These are phyloP conservation scores for Ceratocystis huliohia DNA, from an alignment of 2,329 filamentous ascomycete species.

Conservation along the genomic window DNA sequence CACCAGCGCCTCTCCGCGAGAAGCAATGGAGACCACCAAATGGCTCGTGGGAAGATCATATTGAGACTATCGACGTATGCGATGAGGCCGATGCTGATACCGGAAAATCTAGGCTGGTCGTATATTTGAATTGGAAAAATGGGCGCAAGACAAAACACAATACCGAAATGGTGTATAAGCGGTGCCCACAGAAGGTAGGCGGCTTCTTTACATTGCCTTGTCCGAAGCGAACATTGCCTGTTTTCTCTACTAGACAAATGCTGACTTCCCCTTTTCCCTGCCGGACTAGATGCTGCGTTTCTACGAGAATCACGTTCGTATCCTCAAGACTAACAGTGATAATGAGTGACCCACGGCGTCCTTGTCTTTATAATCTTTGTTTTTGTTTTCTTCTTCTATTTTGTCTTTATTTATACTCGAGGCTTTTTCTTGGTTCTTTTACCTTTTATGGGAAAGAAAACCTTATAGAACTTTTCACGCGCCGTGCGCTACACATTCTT, in stretches of 20 bases:
- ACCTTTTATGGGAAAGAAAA: no score
- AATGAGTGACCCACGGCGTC: not conserved
- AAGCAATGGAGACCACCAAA: constrained; percentile 50
- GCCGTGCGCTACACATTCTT: no score
- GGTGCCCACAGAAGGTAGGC: constrained; percentile 63
- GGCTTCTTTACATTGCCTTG: not conserved
- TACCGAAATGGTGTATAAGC: constrained; percentile 54
- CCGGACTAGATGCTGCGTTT: constrained; percentile 42
- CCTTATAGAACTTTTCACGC: no score
- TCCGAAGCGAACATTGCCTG: not conserved
- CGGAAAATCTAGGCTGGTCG: constrained; percentile 37
- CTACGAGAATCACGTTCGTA: constrained; percentile 46
- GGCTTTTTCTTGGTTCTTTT: no score
- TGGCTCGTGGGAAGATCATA: constrained; percentile 65
- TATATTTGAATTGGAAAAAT: constrained; percentile 62
- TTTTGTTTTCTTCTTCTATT: no score
- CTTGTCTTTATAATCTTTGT: no score
- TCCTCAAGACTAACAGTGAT: constrained; percentile 29
- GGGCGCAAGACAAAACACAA: constrained; percentile 62
- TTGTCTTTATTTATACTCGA: no score
- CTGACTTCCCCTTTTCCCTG: not conserved
- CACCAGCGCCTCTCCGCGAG: constrained; percentile 26
- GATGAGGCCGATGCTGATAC: constrained; percentile 46
- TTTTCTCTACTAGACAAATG: not conserved
- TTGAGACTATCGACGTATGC: constrained; percentile 58